These are phyloP conservation scores for Exsudoporus frostii DNA, from an alignment of 768 basidiomycete species.

Conservation along the genomic window DNA sequence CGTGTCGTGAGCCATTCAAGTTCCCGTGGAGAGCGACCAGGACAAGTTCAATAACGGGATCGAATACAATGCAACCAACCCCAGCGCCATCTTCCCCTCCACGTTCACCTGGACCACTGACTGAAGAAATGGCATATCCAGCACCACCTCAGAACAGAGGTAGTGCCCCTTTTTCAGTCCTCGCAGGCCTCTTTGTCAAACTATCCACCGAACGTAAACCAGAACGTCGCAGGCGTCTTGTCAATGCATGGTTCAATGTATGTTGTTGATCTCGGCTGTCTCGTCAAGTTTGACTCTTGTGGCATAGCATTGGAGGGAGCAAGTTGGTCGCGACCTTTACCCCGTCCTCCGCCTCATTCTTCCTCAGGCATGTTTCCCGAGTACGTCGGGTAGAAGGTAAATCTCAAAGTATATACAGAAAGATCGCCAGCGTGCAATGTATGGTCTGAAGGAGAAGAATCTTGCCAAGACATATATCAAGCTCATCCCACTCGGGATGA, in stretches of 20 bases:
- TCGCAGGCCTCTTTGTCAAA: conserved; percentile 71
- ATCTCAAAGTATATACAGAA: conserved; percentile 50
- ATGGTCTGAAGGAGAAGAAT: conserved; percentile 93
- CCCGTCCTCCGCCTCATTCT: conserved; percentile 86
- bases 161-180: conserved; percentile 66
- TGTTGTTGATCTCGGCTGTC: conserved; percentile 23
- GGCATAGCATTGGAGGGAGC: conserved; percentile 75
- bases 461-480: conserved; percentile 91
- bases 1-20: neutral
- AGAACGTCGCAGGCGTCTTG: conserved; percentile 64
- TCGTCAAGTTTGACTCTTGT: conserved; percentile 12
- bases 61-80: conserved; percentile 55
- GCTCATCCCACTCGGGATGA: conserved; percentile 76
- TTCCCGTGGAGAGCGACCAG: neutral
- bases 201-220: conserved; percentile 70
- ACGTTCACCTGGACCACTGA: conserved; percentile 36
- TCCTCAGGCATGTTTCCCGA: conserved; percentile 63
- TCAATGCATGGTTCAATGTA: conserved; percentile 83
- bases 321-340: conserved; percentile 85
- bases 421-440: conserved; percentile 89
- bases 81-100: conserved; percentile 63
- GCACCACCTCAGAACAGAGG: conserved; percentile 63
- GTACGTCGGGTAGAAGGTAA: neutral
- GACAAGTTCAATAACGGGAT: neutral
- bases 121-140: conserved; percentile 39